Conservation (phyloP, 148 eudicot species). For the Chenopodium suecicum region DNA sequence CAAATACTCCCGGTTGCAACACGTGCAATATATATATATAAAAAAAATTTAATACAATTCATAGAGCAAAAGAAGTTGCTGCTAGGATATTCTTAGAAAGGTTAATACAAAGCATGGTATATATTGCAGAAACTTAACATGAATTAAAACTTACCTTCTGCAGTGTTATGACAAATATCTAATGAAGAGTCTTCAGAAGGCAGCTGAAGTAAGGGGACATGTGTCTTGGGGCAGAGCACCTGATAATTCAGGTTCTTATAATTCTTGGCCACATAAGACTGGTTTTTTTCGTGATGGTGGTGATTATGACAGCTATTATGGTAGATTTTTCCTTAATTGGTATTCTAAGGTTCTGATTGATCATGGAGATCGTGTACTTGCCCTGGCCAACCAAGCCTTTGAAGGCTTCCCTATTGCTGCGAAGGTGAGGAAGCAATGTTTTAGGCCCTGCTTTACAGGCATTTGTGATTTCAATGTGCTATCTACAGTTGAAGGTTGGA, state of each 20-base stretch:
- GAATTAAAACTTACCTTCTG: slow-evolving; percentile 4
- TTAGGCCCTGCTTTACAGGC: neutral
- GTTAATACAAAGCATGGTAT: neutral
- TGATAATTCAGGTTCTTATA: slow-evolving; percentile 78
- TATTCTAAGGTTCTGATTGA: slow-evolving; percentile 65
- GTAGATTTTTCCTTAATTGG: slow-evolving; percentile 85
- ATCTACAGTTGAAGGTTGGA: neutral
- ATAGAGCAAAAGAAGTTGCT: neutral
- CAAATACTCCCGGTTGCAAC: neutral
- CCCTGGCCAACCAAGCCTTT: slow-evolving; percentile 73
- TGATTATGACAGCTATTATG: slow-evolving; percentile 80
- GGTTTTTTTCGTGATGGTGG: slow-evolving; percentile 84
- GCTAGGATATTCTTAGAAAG: neutral
- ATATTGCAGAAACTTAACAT: neutral
- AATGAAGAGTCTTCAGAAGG: slow-evolving; percentile 55
- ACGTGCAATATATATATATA: too few relatives aligned
- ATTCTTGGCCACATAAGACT: slow-evolving; percentile 69
- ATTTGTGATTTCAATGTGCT: neutral
- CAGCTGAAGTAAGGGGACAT: slow-evolving; percentile 79
- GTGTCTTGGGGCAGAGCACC: slow-evolving; percentile 77
- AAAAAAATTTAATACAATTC: too few relatives aligned
- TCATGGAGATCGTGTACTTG: slow-evolving; percentile 80
- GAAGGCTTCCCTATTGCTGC: slow-evolving; percentile 72
- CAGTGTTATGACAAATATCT: slow-evolving; percentile 91
- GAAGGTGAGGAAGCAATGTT: slow-evolving; percentile 48